phyloP scores from a whole-genome alignment of 306 rosid genomes.

The Castanospermum australe region DNA sequence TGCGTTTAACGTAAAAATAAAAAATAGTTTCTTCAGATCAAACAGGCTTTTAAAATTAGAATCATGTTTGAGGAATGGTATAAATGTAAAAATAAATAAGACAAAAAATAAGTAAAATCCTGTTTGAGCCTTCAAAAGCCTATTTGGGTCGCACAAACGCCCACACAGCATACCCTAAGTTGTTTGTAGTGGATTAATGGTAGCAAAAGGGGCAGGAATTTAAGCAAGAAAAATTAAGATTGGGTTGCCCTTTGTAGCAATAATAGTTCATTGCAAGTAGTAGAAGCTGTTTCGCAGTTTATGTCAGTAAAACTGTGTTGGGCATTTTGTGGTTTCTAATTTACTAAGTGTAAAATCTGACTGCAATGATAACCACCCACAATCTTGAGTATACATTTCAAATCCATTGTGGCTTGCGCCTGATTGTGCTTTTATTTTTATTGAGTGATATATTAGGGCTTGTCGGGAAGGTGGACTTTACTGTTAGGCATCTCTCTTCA shows the following conservation, averaged over 20 bases:
- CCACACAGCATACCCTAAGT: too few species aligned
- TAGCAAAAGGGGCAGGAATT: background rate
- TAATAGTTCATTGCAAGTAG: background rate
- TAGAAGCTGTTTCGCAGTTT: background rate
- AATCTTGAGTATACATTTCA: slow-evolving; percentile 8
- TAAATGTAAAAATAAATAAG: too few species aligned
- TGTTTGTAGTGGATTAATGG: background rate
- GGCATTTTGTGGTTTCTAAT: background rate
- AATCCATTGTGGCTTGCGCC: slow-evolving; percentile 10
- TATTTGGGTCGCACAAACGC: too few species aligned
- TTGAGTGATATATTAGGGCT: slow-evolving; percentile 53
- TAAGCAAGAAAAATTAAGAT: background rate
- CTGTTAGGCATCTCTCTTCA: slow-evolving; percentile 92
- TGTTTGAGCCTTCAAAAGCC: too few species aligned
- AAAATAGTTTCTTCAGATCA: too few species aligned
- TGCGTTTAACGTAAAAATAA: too few species aligned
- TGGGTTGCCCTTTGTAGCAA: background rate
- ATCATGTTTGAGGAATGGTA: too few species aligned
- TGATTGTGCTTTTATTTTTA: slow-evolving; percentile 13
- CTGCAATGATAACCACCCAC: background rate
- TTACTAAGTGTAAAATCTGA: background rate
- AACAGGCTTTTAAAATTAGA: too few species aligned
- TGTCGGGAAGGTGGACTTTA: slow-evolving; percentile 92
- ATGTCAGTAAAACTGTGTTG: background rate
- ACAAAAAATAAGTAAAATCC: too few species aligned